Conservation (phyloP, 345 rosid genomes). For the Eucalyptus curtisii region DNA sequence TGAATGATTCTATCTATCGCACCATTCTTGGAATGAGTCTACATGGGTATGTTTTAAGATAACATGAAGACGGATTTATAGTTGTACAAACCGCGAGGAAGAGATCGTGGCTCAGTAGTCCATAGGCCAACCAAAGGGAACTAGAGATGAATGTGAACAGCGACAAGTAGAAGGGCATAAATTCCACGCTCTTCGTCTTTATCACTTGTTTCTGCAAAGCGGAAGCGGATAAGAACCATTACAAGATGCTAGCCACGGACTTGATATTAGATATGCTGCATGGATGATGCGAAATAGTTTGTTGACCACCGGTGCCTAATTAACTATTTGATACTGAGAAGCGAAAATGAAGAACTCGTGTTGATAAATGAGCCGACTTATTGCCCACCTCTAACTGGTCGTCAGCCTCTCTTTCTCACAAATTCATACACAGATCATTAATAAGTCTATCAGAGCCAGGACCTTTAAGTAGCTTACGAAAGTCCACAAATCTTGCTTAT, state of each 20-base stretch:
- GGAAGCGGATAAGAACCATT: neutral
- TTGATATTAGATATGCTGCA: neutral
- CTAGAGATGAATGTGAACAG: slow-evolving; percentile 70
- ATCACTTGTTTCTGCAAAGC: slow-evolving; percentile 62
- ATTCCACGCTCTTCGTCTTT: slow-evolving; percentile 68
- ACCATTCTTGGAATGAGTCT: neutral
- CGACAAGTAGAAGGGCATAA: slow-evolving; percentile 87
- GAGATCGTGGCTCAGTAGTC: slow-evolving; percentile 64
- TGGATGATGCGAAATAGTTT: neutral
- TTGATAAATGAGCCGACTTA: neutral
- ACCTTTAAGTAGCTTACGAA: neutral
- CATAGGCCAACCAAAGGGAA: slow-evolving; percentile 63
- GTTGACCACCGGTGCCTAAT: neutral
- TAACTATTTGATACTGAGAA: neutral
- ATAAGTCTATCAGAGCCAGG: neutral
- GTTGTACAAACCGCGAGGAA: slow-evolving; percentile 52
- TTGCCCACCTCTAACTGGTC: neutral
- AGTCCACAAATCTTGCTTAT: neutral
- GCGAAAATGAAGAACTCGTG: neutral
- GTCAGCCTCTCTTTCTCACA: neutral
- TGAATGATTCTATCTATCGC: neutral
- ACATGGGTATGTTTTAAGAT: neutral
- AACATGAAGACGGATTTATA: neutral
- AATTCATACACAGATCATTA: neutral
- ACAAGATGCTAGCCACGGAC: neutral